Conservation (phyloP, 306 rosid genomes). For the Phaseolus lunatus region DNA sequence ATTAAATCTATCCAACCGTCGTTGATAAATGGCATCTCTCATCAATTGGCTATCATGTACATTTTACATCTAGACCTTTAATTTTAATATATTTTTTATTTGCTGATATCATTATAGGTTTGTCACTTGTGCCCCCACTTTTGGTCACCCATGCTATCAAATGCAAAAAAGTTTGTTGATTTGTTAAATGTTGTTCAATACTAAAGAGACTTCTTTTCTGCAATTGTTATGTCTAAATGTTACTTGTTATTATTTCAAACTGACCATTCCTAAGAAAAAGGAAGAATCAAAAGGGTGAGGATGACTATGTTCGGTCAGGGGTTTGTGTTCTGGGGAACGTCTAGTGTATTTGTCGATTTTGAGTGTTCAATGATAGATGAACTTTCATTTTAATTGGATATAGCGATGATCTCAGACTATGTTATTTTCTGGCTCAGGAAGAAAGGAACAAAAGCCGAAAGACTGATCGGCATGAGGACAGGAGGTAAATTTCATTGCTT, state of each 20-base stretch:
- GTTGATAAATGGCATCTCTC: neutral
- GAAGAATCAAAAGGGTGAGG: neutral
- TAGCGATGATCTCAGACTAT: conserved; percentile 43
- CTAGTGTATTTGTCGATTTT: conserved; percentile 8
- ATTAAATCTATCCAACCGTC: neutral
- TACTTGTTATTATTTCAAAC: conserved; percentile 11
- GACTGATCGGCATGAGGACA: conserved; percentile 76
- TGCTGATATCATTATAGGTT: conserved; percentile 9
- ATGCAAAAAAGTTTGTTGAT: neutral
- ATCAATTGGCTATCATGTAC: neutral
- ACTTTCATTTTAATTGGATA: conserved; percentile 36
- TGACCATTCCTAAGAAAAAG: conserved; percentile 10
- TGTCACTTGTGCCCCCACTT: neutral
- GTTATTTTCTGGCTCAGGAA: conserved; percentile 72
- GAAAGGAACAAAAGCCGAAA: conserved; percentile 82
- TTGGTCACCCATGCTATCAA: no score
- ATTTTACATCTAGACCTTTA: neutral
- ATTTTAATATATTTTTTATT: neutral
- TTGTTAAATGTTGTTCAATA: conserved; percentile 3
- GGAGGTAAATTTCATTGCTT: conserved; percentile 59
- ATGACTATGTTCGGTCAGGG: conserved; percentile 3
- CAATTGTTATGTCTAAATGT: neutral
- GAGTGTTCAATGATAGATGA: neutral
- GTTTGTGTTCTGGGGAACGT: conserved; percentile 22
- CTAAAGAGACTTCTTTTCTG: neutral